Conservation (phyloP, 805 yeast species). For the Peterozyma toletana region DNA sequence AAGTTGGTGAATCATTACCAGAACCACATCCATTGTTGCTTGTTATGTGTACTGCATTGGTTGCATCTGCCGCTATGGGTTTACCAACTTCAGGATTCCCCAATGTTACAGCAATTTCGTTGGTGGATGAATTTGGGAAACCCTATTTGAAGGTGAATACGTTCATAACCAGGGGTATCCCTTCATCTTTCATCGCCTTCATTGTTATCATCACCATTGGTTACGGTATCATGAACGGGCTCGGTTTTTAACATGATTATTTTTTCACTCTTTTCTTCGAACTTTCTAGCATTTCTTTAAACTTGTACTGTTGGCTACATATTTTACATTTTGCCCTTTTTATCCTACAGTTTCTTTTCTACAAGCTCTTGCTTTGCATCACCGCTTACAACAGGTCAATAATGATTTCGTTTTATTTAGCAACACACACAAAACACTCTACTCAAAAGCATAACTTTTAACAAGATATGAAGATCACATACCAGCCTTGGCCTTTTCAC, state of each 20-base stretch:
- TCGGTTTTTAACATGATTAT: slow-evolving; percentile 14
- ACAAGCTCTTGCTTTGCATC: too few species aligned
- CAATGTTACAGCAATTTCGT: slow-evolving; percentile 47
- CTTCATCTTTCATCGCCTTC: slow-evolving; percentile 38
- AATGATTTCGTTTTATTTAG: too few species aligned
- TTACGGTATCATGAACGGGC: slow-evolving; percentile 35
- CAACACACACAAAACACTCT: too few species aligned
- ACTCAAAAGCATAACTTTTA: too few species aligned
- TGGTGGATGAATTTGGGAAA: slow-evolving; percentile 48
- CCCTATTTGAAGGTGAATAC: slow-evolving; percentile 40
- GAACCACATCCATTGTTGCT: slow-evolving; percentile 39
- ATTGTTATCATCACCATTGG: slow-evolving; percentile 38
- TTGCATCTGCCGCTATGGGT: slow-evolving; percentile 52
- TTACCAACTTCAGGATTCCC: slow-evolving; percentile 52
- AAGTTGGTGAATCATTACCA: slow-evolving; percentile 37
- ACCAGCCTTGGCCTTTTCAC: neutral
- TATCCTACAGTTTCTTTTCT: too few species aligned
- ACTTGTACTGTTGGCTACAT: too few species aligned
- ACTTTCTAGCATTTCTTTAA: neutral
- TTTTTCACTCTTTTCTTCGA: neutral
- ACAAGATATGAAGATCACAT: too few species aligned
- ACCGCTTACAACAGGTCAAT: too few species aligned
- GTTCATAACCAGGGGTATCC: slow-evolving; percentile 47
- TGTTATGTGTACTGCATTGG: slow-evolving; percentile 40
- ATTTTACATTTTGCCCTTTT: too few species aligned